phyloP scores from a whole-genome alignment of 176 grass and related monocot species.

The Triticum urartu region DNA sequence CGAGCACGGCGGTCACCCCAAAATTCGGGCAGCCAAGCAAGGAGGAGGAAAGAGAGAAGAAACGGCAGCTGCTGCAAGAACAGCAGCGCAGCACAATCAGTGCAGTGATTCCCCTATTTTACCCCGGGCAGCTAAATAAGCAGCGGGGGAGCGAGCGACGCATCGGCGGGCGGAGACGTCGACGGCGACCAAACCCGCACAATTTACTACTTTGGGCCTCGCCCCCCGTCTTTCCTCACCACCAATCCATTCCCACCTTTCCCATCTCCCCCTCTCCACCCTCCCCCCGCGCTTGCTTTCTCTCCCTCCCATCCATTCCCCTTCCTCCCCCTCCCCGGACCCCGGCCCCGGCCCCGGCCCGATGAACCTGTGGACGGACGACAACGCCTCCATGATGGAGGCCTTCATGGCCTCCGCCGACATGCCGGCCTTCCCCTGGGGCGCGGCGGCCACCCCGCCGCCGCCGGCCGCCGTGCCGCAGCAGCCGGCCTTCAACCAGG shows the following conservation, averaged over 20 bases:
- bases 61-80: background rate
- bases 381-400: slow-evolving; percentile 93
- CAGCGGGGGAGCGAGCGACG: background rate
- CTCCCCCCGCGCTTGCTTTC: background rate
- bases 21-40: background rate
- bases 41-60: background rate
- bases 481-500: slow-evolving; percentile 54
- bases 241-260: slow-evolving; percentile 18
- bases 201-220: slow-evolving; percentile 19
- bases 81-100: background rate
- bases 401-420: slow-evolving; percentile 81
- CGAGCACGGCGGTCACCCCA: slow-evolving; percentile 12
- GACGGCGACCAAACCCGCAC: slow-evolving; percentile 6
- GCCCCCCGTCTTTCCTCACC: background rate
- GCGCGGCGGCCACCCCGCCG: background rate
- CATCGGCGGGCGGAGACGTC: background rate
- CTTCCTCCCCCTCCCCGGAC: background rate
- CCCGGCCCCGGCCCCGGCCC: background rate
- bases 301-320: background rate
- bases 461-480: background rate
- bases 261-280: background rate
- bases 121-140: background rate
- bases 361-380: slow-evolving; percentile 93
- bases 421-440: slow-evolving; percentile 62
- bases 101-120: background rate